A percentile compares a stretch with the other conserved stretches of the same genome.
Evolutionary conservation across 2,329 filamentous ascomycete genomes (phyloP).

Genomic region (Diplodia scrobiculata): DNA sequence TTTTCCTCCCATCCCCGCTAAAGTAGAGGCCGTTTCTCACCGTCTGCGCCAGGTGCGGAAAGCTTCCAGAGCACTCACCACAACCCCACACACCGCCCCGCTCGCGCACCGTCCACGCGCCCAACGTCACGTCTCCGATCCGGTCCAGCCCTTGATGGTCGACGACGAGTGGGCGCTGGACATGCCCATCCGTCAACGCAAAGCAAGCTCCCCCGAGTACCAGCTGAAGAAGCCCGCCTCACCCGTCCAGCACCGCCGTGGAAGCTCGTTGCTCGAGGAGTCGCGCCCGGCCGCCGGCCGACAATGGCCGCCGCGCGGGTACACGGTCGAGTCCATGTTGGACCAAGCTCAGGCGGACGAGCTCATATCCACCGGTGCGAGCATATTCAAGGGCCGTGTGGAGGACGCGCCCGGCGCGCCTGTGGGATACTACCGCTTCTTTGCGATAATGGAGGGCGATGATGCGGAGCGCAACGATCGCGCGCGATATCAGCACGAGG

Average conservation of each 20-base stretch:
- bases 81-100: conserved; percentile 35
- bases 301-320: conserved; percentile 48
- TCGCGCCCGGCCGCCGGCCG: conserved; percentile 36
- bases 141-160: conserved; percentile 29
- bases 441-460: conserved; percentile 46
- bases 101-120: conserved; percentile 42
- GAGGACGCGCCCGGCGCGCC: conserved; percentile 44
- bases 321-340: conserved; percentile 40
- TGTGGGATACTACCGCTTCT: conserved; percentile 45
- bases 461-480: conserved; percentile 45
- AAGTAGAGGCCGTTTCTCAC: conserved; percentile 21
- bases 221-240: conserved; percentile 7
- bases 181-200: conserved; percentile 22
- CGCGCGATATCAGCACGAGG: conserved; percentile 40
- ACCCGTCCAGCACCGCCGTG: conserved; percentile 1
- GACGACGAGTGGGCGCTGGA: conserved; percentile 27
- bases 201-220: conserved; percentile 15
- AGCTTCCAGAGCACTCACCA: conserved; percentile 23
- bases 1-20: conserved; percentile 11
- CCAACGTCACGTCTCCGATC: conserved; percentile 43
- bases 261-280: conserved; percentile 37
- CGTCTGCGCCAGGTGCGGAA: conserved; percentile 16
- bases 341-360: conserved; percentile 42
- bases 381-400: conserved; percentile 46
- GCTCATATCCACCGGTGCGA: conserved; percentile 44